A percentile compares a stretch with the other conserved stretches of the same genome.
Conservation (phyloP, 2,329 filamentous ascomycete genomes). For the Aspergillus transmontanensis region DNA sequence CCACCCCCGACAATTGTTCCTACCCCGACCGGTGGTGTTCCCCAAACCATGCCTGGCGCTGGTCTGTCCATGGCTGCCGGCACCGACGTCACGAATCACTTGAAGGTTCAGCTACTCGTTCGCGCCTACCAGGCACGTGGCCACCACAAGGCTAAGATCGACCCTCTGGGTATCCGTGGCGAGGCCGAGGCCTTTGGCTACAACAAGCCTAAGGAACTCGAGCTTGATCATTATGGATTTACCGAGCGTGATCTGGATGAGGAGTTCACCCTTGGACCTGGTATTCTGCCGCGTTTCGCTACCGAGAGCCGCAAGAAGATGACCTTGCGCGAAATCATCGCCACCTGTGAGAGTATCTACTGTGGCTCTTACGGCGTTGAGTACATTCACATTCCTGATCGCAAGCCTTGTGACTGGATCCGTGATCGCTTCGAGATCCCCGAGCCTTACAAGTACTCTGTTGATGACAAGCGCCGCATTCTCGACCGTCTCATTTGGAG, state of each 20-base stretch:
- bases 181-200: slow-evolving; percentile 83
- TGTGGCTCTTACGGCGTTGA: slow-evolving; percentile 97
- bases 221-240: slow-evolving; percentile 92
- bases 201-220: slow-evolving; percentile 86
- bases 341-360: slow-evolving; percentile 91
- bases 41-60: slow-evolving; percentile 69
- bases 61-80: slow-evolving; percentile 68
- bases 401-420: slow-evolving; percentile 98
- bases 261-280: slow-evolving; percentile 88
- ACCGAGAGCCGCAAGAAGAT: slow-evolving; percentile 88
- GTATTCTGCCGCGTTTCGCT: slow-evolving; percentile 93
- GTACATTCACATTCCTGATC: slow-evolving; percentile 98
- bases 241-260: slow-evolving; percentile 90
- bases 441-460: slow-evolving; percentile 92
- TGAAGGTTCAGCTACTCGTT: slow-evolving; percentile 96
- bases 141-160: slow-evolving; percentile 97
- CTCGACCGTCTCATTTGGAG: slow-evolving; percentile 98
- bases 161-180: slow-evolving; percentile 90
- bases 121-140: slow-evolving; percentile 97
- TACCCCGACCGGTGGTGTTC: slow-evolving; percentile 75
- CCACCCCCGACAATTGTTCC: slow-evolving; percentile 91
- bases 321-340: slow-evolving; percentile 92
- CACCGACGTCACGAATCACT: slow-evolving; percentile 87
- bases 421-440: slow-evolving; percentile 93
- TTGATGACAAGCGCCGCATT: slow-evolving; percentile 97